Conservation (phyloP, 345 rosid species). For the Clausena lansium region DNA sequence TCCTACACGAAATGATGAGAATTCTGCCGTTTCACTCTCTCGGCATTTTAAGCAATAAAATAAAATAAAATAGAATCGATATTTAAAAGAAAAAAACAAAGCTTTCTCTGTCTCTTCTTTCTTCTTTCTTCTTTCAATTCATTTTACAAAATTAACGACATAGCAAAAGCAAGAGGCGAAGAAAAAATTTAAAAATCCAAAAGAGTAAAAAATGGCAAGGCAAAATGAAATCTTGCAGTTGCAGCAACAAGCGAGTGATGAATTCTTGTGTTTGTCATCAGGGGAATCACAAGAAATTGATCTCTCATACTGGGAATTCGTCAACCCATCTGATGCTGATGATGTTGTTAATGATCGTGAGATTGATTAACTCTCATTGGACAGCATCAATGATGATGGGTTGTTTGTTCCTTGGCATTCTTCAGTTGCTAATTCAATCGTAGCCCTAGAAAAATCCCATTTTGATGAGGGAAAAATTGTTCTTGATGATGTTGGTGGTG, state of each 20-base stretch:
- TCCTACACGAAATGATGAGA: too few relatives aligned
- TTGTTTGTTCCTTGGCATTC: constrained; percentile 24
- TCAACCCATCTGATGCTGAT: constrained; percentile 33
- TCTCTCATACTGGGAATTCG: constrained; percentile 40
- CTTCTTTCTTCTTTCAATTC: too few relatives aligned
- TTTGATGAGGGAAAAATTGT: not conserved
- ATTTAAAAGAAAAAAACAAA: too few relatives aligned
- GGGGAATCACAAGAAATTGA: constrained; percentile 9
- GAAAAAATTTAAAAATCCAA: not conserved
- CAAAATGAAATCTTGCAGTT: not conserved
- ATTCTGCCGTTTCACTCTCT: too few relatives aligned
- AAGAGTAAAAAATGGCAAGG: not conserved
- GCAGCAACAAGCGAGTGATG: constrained; percentile 10
- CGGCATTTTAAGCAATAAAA: too few relatives aligned
- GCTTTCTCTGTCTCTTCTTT: too few relatives aligned
- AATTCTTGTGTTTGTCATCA: constrained; percentile 7
- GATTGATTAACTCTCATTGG: constrained; percentile 2
- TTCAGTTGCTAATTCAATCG: constrained; percentile 10
- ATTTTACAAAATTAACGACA: too few relatives aligned
- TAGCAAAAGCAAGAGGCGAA: not conserved
- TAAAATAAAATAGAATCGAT: too few relatives aligned
- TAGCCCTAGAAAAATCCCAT: not conserved
- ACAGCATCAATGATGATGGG: not conserved
- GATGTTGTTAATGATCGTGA: not conserved
- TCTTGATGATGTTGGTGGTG: not conserved